Conservation (phyloP, 345 rosid species). For the Sapria himalayana region DNA sequence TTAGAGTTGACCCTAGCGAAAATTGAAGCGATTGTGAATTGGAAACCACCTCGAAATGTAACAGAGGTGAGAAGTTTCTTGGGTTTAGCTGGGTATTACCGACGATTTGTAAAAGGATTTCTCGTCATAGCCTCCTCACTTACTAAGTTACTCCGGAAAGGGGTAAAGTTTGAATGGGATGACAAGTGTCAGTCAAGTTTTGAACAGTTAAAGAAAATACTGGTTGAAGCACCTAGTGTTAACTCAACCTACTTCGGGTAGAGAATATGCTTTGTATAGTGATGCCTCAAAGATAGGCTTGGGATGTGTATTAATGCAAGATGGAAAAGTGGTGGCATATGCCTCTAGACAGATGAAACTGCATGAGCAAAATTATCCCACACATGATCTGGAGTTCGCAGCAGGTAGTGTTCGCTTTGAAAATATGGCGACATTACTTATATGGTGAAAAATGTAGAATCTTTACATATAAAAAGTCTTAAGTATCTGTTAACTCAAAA, state of each 20-base stretch:
- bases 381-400: neutral
- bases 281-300: neutral
- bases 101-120: neutral
- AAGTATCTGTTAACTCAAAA: neutral
- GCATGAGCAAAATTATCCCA: too few relatives aligned
- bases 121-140: neutral
- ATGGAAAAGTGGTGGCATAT: neutral
- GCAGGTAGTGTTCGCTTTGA: neutral
- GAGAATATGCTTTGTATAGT: neutral
- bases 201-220: neutral
- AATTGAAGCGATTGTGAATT: neutral
- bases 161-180: neutral
- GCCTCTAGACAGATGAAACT: neutral
- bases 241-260: neutral
- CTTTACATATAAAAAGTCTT: neutral
- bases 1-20: neutral
- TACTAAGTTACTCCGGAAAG: neutral
- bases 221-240: neutral
- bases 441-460: neutral
- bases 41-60: neutral
- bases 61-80: constrained; percentile 2
- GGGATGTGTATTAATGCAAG: too few relatives aligned
- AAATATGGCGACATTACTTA: neutral
- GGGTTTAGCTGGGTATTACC: constrained; percentile 3
- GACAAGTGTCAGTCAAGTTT: neutral